These are phyloP conservation scores for Phascolomyces articulosus DNA, from an alignment of 371 early-diverging fungal genomes.

Conservation along the genomic window DNA sequence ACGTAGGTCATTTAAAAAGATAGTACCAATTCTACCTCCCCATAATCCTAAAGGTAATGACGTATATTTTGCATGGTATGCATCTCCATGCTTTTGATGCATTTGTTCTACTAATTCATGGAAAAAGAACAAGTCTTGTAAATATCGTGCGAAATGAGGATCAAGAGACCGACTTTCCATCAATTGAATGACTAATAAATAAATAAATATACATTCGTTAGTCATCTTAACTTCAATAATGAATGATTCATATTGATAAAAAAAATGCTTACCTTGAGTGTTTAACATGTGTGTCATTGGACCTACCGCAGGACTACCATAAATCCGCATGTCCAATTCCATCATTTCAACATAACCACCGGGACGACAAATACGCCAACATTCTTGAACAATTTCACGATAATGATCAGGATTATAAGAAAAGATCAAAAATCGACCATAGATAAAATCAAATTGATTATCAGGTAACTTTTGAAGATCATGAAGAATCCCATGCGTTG, in stretches of 20 bases:
- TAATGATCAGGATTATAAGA: constrained; percentile 28
- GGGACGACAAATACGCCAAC: constrained; percentile 32
- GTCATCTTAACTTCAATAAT: neutral
- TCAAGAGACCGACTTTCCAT: constrained; percentile 34
- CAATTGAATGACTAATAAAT: constrained; percentile 40
- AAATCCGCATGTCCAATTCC: constrained; percentile 48
- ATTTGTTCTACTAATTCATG: constrained; percentile 18
- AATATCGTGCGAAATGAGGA: constrained; percentile 38
- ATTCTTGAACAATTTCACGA: constrained; percentile 34
- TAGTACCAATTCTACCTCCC: constrained; percentile 47
- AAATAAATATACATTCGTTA: constrained; percentile 22
- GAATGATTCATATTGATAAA: no score
- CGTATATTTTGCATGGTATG: constrained; percentile 29
- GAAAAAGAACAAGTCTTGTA: constrained; percentile 32
- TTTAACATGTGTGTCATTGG: constrained; percentile 33
- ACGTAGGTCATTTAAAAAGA: constrained; percentile 46
- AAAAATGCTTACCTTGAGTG: constrained; percentile 37
- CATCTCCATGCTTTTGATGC: constrained; percentile 12
- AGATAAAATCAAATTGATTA: constrained; percentile 38
- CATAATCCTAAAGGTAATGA: constrained; percentile 49
- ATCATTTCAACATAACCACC: constrained; percentile 42
- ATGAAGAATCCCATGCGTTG: constrained; percentile 22
- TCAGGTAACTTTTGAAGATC: constrained; percentile 32
- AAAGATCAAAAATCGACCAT: constrained; percentile 34
- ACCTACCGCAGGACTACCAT: constrained; percentile 22